Percentiles rank a stretch among this genome's conserved stretches.
Evolutionary conservation across 768 basidiomycete species (phyloP).

Genomic region (Termitomyces sp.): DNA sequence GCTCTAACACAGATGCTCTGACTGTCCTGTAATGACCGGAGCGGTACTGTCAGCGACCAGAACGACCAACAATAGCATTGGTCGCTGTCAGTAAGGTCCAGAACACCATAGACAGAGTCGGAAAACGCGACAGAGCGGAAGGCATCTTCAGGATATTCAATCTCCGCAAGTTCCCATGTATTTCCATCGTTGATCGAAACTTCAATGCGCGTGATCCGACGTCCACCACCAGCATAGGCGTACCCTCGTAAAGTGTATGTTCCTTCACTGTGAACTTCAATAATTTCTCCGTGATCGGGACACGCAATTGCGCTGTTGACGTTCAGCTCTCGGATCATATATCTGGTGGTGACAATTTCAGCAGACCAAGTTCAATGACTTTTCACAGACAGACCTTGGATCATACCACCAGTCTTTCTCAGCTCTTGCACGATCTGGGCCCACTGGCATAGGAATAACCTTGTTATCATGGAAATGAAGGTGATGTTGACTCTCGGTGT

Average conservation of each 20-base stretch:
- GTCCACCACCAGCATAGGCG: conserved; percentile 58
- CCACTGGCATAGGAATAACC: conserved; percentile 47
- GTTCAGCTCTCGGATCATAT: conserved; percentile 49
- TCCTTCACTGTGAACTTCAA: conserved; percentile 16
- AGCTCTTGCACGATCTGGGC: conserved; percentile 44
- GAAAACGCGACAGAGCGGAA: conserved; percentile 32
- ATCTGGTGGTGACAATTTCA: conserved; percentile 16
- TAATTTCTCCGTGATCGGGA: conserved; percentile 48
- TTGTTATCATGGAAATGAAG: conserved; percentile 49
- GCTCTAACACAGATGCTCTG: conserved; percentile 40
- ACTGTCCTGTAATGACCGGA: conserved; percentile 26
- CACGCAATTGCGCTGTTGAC: conserved; percentile 52
- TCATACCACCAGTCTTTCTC: conserved; percentile 54
- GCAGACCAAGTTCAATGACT: background rate
- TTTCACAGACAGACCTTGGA: conserved; percentile 26
- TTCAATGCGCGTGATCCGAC: conserved; percentile 50
- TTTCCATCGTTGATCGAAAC: conserved; percentile 47
- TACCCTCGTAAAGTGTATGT: conserved; percentile 47
- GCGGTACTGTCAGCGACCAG: conserved; percentile 38
- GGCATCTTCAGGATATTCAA: conserved; percentile 42
- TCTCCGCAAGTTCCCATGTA: conserved; percentile 39
- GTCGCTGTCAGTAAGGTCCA: conserved; percentile 44
- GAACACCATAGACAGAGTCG: conserved; percentile 38
- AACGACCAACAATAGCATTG: conserved; percentile 60
- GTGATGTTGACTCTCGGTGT: conserved; percentile 47